A percentile compares a stretch with the other conserved stretches of the same genome.
Evolutionary conservation across 352 stramenopile genomes (phyloP).

Genomic region (Phytophthora citrophthora): DNA sequence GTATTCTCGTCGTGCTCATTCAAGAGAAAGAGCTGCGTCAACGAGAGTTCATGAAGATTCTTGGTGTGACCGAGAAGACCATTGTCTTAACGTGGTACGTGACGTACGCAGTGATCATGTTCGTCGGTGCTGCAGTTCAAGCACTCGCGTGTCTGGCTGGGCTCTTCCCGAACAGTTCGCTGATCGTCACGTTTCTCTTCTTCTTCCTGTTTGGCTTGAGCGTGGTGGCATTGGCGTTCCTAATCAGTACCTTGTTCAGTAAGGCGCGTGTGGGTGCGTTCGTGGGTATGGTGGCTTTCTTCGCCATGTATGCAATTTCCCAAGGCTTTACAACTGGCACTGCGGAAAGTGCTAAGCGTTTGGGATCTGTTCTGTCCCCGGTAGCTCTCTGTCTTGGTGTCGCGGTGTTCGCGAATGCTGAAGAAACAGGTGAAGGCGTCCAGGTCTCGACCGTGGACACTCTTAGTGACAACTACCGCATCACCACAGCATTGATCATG

Average conservation of each 20-base stretch:
- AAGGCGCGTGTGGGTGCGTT: slow-evolving; percentile 59
- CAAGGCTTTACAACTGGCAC: slow-evolving; percentile 35
- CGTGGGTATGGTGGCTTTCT: slow-evolving; percentile 85
- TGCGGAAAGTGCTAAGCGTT: slow-evolving; percentile 37
- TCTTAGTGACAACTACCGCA: slow-evolving; percentile 55
- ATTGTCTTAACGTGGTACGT: slow-evolving; percentile 84
- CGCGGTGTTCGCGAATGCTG: slow-evolving; percentile 49
- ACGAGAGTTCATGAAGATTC: slow-evolving; percentile 91
- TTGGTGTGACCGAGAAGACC: slow-evolving; percentile 84
- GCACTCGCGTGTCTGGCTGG: slow-evolving; percentile 44
- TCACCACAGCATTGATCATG: slow-evolving; percentile 62
- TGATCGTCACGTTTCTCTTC: slow-evolving; percentile 75
- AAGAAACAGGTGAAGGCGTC: slow-evolving; percentile 52
- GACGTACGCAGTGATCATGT: slow-evolving; percentile 86
- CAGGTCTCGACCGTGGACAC: slow-evolving; percentile 43
- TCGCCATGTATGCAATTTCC: slow-evolving; percentile 79
- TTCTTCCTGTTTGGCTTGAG: slow-evolving; percentile 75
- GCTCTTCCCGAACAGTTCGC: slow-evolving; percentile 47
- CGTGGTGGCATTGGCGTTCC: slow-evolving; percentile 44
- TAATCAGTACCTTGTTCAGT: slow-evolving; percentile 81
- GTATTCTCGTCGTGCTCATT: slow-evolving; percentile 85
- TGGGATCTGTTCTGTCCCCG: slow-evolving; percentile 56
- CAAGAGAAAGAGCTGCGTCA: slow-evolving; percentile 89
- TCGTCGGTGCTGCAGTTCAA: slow-evolving; percentile 67
- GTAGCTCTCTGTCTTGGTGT: slow-evolving; percentile 75